Evolutionary conservation across 768 basidiomycete genomes (phyloP).

Genomic region (Suillus ampliporus): DNA sequence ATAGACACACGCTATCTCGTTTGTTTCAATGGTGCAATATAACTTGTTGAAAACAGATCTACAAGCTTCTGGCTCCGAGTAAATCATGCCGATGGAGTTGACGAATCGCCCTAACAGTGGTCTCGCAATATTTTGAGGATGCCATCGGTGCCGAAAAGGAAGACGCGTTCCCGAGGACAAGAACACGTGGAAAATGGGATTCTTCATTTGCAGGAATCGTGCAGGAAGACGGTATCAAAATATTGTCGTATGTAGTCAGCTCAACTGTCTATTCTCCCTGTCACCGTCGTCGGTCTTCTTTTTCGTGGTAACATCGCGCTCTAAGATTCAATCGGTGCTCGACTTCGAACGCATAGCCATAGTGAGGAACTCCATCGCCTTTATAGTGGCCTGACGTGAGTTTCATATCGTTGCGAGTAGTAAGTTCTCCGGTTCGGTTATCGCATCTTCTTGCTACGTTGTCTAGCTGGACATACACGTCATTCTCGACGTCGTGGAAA

Average conservation of each 20-base stretch:
- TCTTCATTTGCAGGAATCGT: slow-evolving; percentile 11
- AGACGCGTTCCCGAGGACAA: slow-evolving; percentile 10
- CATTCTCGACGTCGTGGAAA: slow-evolving; percentile 2
- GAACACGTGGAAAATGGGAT: slow-evolving; percentile 16
- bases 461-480: not conserved
- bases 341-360: not conserved
- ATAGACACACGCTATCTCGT: not conserved
- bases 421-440: not conserved
- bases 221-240: not conserved
- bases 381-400: not conserved
- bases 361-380: not conserved
- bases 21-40: slow-evolving; percentile 11
- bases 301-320: not conserved
- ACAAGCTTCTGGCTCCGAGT: slow-evolving; percentile 3
- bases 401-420: not conserved
- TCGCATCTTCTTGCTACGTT: not conserved
- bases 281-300: not conserved
- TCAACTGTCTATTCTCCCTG: not conserved
- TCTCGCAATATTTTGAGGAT: not conserved
- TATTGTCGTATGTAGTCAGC: not conserved
- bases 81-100: not conserved
- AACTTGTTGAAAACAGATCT: not conserved
- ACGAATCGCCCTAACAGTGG: not conserved
- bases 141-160: slow-evolving; percentile 15
- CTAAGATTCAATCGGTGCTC: not conserved